A percentile compares a stretch with the other conserved stretches of the same genome.
Conservation (phyloP, 2,329 filamentous ascomycete species). For the Xylariales sp. region DNA sequence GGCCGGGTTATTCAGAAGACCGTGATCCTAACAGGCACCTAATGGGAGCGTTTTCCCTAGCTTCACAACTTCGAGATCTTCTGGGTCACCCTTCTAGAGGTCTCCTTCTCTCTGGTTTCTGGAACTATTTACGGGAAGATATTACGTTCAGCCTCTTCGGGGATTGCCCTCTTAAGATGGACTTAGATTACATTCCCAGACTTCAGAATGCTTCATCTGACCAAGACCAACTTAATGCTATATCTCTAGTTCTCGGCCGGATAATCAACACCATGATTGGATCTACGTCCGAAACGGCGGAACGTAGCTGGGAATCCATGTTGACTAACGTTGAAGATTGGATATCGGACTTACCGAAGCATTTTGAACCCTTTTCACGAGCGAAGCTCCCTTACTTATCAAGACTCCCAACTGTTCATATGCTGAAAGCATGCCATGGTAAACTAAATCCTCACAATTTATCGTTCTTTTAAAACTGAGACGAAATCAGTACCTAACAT, state of each 20-base stretch:
- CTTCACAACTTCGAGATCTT: constrained; percentile 47
- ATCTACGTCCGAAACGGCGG: constrained; percentile 3
- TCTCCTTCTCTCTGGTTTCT: constrained; percentile 57
- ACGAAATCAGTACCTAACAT: constrained; percentile 10
- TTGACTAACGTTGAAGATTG: constrained; percentile 47
- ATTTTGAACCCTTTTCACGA: constrained; percentile 50
- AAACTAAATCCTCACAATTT: constrained; percentile 21
- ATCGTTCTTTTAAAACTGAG: not conserved
- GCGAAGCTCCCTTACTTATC: constrained; percentile 26
- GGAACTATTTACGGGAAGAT: constrained; percentile 64
- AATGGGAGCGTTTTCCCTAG: constrained; percentile 59
- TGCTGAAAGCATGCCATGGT: constrained; percentile 59
- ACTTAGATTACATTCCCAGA: constrained; percentile 45
- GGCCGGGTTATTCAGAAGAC: constrained; percentile 46
- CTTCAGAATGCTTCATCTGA: constrained; percentile 40
- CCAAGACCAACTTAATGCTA: constrained; percentile 54
- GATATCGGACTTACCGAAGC: constrained; percentile 48
- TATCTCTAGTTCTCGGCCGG: constrained; percentile 57
- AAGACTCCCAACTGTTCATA: constrained; percentile 54
- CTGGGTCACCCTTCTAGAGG: constrained; percentile 41
- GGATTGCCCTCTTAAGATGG: constrained; percentile 56
- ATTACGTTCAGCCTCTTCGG: constrained; percentile 65
- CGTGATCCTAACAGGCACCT: constrained; percentile 58
- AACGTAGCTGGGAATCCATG: constrained; percentile 40
- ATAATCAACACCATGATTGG: constrained; percentile 56